A percentile compares a stretch with the other conserved stretches of the same genome.
Conservation (phyloP, 768 basidiomycete genomes). For the Suillus bovinus region DNA sequence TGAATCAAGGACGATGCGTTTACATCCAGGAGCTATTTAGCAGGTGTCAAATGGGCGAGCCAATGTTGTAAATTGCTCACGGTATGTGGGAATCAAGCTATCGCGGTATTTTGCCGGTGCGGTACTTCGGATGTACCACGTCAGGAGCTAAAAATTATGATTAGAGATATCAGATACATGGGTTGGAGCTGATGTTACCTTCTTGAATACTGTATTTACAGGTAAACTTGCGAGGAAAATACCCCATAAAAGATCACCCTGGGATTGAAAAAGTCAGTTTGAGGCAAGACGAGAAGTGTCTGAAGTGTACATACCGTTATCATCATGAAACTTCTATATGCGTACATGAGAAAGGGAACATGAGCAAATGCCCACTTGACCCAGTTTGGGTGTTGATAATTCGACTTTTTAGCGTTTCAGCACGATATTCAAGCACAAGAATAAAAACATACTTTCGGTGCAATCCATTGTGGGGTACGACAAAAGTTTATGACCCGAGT, state of each 20-base stretch:
- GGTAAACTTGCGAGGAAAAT: constrained; percentile 43
- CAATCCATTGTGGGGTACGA: constrained; percentile 59
- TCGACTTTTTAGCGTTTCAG: constrained; percentile 29
- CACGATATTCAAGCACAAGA: neutral
- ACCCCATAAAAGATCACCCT: constrained; percentile 20
- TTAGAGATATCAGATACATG: constrained; percentile 17
- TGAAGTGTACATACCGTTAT: constrained; percentile 37
- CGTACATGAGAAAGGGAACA: constrained; percentile 48
- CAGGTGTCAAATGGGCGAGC: neutral
- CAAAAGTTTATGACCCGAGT: constrained; percentile 58
- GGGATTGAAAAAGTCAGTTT: neutral
- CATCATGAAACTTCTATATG: constrained; percentile 51
- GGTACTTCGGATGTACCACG: constrained; percentile 43
- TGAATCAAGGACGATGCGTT: constrained; percentile 60
- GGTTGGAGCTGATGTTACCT: constrained; percentile 27
- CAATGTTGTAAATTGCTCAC: constrained; percentile 30
- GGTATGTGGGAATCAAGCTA: constrained; percentile 51
- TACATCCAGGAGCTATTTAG: constrained; percentile 53
- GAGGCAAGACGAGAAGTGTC: neutral
- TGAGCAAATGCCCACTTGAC: constrained; percentile 51
- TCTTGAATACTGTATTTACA: constrained; percentile 31
- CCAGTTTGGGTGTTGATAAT: constrained; percentile 44
- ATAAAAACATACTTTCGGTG: constrained; percentile 42
- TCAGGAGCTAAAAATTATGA: constrained; percentile 35
- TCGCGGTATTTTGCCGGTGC: constrained; percentile 48